Evolutionary conservation across 169 alveolate species (phyloP), one percentile per base, ranked within the genome.

Genomic region (Plasmodium knowlesi): DNA sequence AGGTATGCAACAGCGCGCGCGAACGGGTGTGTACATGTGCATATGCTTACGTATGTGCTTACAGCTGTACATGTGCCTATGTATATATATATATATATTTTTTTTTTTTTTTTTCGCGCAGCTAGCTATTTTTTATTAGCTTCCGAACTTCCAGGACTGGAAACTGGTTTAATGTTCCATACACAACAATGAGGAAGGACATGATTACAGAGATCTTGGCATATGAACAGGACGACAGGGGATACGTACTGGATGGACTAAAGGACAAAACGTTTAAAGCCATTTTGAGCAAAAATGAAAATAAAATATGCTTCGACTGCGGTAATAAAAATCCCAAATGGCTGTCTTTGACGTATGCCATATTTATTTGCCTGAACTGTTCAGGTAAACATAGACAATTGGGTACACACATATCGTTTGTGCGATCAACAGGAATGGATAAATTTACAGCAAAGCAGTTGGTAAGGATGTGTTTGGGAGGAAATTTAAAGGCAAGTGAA

Each of bases 371-470:
- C 95, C 97, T 98, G 70, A 98, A 98, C 96, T 99, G 99, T 92
- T 98, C 99, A 92, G 95, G 95, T 81, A 91, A 97, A 41, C 99
- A 99, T 94, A 96, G 99, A 72, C 97, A 98, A 86, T 95, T 98
- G 92, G 99, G 99, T 25, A 98, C 99, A 1, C 99, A 98, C 92
- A 97, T 98, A 25, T 98, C 99, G 46, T 98, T 98, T 96, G 99
- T 99, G 57, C 83, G 99, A 71, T 97, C 99, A 67, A 92, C 96
- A 50, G 98, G 98, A 83, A 97, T 98, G 98, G 99, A 98, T 84
- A 97, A 97, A 50, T 98, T 98, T 96, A 97, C 98, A 37, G 96
- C 98, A 83, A 96, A 95, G 84, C 99, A 98, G 85, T 93, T 96
- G 83, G 83, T 92, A 30, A 83, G 98, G 82, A 93, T 98, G 95